Base-by-base conservation (phyloP, 192 early-diverging fungal genomes). In the Umbelopsis isabellina region DNA sequence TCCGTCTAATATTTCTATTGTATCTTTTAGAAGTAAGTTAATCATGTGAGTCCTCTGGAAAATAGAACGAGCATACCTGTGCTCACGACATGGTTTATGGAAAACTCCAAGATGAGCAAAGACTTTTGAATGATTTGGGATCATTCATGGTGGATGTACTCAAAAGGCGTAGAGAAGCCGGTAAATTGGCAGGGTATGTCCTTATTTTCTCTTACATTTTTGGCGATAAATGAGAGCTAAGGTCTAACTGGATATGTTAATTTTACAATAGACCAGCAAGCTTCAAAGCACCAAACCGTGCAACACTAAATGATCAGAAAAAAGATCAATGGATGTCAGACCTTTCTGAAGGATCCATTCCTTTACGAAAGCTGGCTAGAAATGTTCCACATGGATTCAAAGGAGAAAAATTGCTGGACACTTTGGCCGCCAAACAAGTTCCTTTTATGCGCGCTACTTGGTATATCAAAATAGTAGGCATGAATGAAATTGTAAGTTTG, bases 381-480 rank as follows among this genome's bases (percentile, higher is more conserved):
- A 84, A 73, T 67, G 79, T 87, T 10, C 86, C 86, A 15, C 84
- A 83, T 72, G 84, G 86, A 13, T 79, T 88, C 64, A 88, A 91
- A 18, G 85, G 87, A 11, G 87, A 87, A 18, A 81, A 85, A 20
- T 70, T 93, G 48, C 58, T 91, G 7, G 90, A 91, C 16, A 51
- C 79, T 15, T 70, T 91, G 66, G 74, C 82, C 8, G 58, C 72
- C 47, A 75, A 85, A 44, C 74, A 76, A 33, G 89, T 93, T 15
- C 88, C 92, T 0, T 71, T 89, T 48, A 72, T 83, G 22, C 79
- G 90, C 13, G 88, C 92, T 0, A 72, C 89, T 9, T 93, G 92
- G 92, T 88, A 85, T 44, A 89, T 91, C 25, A 87, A 90, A 46
- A 80, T 91, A 25, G 82, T 87, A 12, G 90, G 89, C 8, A 71